Conservation (phyloP, 1,139 yeast species). For the Candida buenavistaensis region DNA sequence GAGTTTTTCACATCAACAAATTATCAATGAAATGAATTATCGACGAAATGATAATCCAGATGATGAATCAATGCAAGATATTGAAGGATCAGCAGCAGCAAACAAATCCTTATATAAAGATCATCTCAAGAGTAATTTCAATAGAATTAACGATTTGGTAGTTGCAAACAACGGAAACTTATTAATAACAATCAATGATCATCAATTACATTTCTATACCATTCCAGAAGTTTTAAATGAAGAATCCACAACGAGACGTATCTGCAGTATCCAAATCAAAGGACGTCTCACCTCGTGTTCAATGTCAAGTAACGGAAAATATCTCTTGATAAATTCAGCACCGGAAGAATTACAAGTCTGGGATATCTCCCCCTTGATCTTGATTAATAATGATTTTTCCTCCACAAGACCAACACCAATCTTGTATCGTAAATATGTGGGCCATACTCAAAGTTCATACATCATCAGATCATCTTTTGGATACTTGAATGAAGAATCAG, state of each 20-base stretch:
- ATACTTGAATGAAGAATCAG: slow-evolving; percentile 31
- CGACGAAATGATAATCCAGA: slow-evolving; percentile 6
- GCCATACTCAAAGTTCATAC: slow-evolving; percentile 69
- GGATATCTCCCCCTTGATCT: slow-evolving; percentile 44
- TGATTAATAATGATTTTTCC: not conserved
- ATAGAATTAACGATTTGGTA: slow-evolving; percentile 63
- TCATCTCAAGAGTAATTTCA: slow-evolving; percentile 28
- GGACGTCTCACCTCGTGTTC: slow-evolving; percentile 46
- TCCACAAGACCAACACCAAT: too few species aligned
- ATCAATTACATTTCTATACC: slow-evolving; percentile 53
- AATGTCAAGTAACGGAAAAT: slow-evolving; percentile 42
- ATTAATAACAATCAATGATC: slow-evolving; percentile 63
- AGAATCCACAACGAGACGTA: slow-evolving; percentile 33
- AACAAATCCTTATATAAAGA: slow-evolving; percentile 6
- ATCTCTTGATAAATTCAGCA: slow-evolving; percentile 63
- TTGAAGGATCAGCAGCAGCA: slow-evolving; percentile 6
- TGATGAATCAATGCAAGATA: slow-evolving; percentile 16
- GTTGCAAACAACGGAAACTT: slow-evolving; percentile 64
- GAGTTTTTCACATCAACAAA: not conserved
- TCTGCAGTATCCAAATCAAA: slow-evolving; percentile 28
- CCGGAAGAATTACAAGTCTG: slow-evolving; percentile 82
- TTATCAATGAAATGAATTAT: not conserved
- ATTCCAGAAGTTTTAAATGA: slow-evolving; percentile 39
- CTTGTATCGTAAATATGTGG: slow-evolving; percentile 62
- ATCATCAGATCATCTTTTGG: slow-evolving; percentile 83